Evolutionary conservation across 768 basidiomycete genomes (phyloP).

Genomic region (Phylloporus scabripes): DNA sequence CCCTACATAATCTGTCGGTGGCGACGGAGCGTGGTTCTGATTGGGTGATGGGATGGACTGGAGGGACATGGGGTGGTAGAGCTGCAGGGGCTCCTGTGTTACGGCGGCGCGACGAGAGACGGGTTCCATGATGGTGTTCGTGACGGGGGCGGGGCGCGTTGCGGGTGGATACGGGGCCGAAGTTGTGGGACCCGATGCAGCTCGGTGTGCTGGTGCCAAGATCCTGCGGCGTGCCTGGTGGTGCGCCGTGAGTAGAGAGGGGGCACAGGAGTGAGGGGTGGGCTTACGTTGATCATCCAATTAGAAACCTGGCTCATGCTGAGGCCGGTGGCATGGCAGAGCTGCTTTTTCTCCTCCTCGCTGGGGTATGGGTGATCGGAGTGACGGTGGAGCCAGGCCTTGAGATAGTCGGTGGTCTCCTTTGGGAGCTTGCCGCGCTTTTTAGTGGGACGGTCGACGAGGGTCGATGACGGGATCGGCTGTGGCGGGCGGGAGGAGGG

Average conservation of each 20-base stretch:
- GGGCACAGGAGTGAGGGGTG: slow-evolving; percentile 17
- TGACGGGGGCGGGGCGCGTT: slow-evolving; percentile 29
- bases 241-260: slow-evolving; percentile 10
- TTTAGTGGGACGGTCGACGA: slow-evolving; percentile 71
- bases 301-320: slow-evolving; percentile 89
- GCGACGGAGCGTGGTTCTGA: slow-evolving; percentile 31
- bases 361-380: slow-evolving; percentile 86
- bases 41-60: slow-evolving; percentile 42
- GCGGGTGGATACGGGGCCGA: slow-evolving; percentile 62
- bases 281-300: slow-evolving; percentile 87
- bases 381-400: slow-evolving; percentile 83
- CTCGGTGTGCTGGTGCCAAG: slow-evolving; percentile 74
- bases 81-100: slow-evolving; percentile 63
- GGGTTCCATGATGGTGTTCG: slow-evolving; percentile 29
- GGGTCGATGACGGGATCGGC: slow-evolving; percentile 46
- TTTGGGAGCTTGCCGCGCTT: slow-evolving; percentile 87
- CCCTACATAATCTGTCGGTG: slow-evolving; percentile 37
- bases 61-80: slow-evolving; percentile 76
- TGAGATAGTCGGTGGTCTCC: slow-evolving; percentile 85
- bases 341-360: slow-evolving; percentile 86
- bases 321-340: slow-evolving; percentile 79
- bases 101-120: slow-evolving; percentile 58
- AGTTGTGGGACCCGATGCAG: slow-evolving; percentile 71
- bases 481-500: slow-evolving; percentile 47
- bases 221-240: slow-evolving; percentile 73